These are phyloP conservation scores for Rhododendron henanense DNA, from an alignment of 148 eudicot species.

Conservation along the genomic window DNA sequence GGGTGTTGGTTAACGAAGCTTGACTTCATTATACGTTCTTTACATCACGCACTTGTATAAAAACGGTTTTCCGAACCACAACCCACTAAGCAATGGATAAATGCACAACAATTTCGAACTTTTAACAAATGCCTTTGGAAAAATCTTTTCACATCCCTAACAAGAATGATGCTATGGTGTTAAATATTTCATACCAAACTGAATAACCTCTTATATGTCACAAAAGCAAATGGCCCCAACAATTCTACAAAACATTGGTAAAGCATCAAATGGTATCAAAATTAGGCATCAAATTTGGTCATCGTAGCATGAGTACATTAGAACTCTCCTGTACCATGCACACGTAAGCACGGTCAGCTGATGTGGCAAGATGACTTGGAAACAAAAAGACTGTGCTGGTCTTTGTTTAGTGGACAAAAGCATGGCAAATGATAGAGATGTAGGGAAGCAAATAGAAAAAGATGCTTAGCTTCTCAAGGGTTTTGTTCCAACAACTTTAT, in stretches of 20 bases:
- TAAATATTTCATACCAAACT: background rate
- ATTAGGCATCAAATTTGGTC: background rate
- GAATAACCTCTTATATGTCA: background rate
- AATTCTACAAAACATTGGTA: background rate
- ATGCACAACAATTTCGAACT: background rate
- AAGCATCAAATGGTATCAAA: background rate
- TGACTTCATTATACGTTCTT: background rate
- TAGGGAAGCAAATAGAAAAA: conserved; percentile 50
- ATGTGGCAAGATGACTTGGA: conserved; percentile 31
- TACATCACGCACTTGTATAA: background rate
- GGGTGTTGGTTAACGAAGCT: background rate
- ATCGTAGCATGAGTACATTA: background rate
- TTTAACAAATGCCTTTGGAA: background rate
- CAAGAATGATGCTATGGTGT: background rate
- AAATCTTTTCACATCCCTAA: background rate
- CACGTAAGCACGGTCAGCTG: conserved; percentile 22
- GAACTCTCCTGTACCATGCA: background rate
- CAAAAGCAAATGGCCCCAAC: background rate
- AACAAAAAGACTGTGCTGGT: conserved; percentile 29
- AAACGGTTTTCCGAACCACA: background rate
- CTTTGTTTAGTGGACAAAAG: conserved; percentile 38
- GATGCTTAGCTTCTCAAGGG: conserved; percentile 85
- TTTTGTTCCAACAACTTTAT: conserved; percentile 56
- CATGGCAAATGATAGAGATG: conserved; percentile 45
- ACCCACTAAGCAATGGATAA: background rate